A percentile compares a stretch with the other conserved stretches of the same genome.
Conservation (phyloP, 345 rosid species). For the Melastoma malabathricum region DNA sequence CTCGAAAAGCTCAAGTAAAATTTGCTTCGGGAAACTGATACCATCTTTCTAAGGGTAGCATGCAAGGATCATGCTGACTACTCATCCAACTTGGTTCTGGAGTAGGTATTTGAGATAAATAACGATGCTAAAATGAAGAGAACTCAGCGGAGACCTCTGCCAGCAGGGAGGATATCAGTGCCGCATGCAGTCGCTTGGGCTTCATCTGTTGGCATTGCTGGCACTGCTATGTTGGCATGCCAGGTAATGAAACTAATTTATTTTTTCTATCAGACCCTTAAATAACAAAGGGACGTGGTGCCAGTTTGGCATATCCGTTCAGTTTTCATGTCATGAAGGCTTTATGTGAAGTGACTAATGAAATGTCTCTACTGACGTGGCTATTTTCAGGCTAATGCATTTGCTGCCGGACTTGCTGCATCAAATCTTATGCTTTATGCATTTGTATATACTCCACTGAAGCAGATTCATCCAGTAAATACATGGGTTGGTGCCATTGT, state of each 20-base stretch:
- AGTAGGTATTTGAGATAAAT: constrained; percentile 65
- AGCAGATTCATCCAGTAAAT: constrained; percentile 93
- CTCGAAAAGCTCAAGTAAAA: no score
- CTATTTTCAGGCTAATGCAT: constrained; percentile 78
- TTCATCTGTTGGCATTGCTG: constrained; percentile 54
- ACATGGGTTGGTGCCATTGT: constrained; percentile 99
- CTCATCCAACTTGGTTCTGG: background rate
- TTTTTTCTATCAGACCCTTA: background rate
- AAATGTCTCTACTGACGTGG: constrained; percentile 38
- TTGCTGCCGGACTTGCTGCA: constrained; percentile 82
- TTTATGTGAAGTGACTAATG: constrained; percentile 15
- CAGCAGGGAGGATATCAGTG: constrained; percentile 60
- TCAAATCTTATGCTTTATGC: constrained; percentile 68
- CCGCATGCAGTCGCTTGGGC: constrained; percentile 81
- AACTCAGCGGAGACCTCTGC: constrained; percentile 73
- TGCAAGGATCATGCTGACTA: background rate
- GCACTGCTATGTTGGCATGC: constrained; percentile 63
- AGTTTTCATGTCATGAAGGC: background rate
- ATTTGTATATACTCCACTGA: constrained; percentile 73
- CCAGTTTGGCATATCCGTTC: background rate
- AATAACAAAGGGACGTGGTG: background rate
- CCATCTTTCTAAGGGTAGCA: no score
- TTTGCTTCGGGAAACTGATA: no score
- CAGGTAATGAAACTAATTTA: constrained; percentile 38
- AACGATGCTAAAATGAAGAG: constrained; percentile 94